These are phyloP conservation scores for Monilinia polystroma DNA, from an alignment of 2,329 filamentous ascomycete species.

Conservation along the genomic window DNA sequence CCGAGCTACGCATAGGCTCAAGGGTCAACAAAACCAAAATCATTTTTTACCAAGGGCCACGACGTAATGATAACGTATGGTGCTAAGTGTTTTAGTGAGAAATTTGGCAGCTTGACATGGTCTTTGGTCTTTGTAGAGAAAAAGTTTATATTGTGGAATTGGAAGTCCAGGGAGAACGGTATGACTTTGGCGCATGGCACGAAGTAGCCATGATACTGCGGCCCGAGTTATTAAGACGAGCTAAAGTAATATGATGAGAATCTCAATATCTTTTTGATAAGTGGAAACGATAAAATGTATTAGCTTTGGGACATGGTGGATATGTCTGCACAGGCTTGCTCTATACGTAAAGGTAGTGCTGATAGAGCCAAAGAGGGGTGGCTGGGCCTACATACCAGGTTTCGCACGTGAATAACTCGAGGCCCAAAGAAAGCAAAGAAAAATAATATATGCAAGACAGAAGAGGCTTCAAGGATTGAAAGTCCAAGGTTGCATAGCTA, in stretches of 20 bases:
- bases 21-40: not conserved
- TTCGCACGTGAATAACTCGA: not conserved
- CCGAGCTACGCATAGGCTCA: not conserved
- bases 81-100: not conserved
- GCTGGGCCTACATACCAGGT: not conserved
- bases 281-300: not conserved
- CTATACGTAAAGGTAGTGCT: not conserved
- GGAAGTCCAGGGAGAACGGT: not conserved
- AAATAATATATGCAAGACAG: not conserved
- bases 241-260: not conserved
- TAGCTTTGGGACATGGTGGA: no score
- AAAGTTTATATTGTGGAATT: not conserved
- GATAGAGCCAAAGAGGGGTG: not conserved
- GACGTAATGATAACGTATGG: not conserved
- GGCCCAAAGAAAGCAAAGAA: no score
- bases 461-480: not conserved
- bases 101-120: not conserved
- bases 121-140: not conserved
- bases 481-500: not conserved
- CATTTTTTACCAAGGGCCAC: not conserved
- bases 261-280: not conserved
- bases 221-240: not conserved
- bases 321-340: not conserved
- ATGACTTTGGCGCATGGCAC: not conserved
- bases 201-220: not conserved